Evolutionary conservation across 495 filamentous ascomycete species (phyloP), one percentile per base, ranked within the genome.

Genomic region (Tuber aestivum): DNA sequence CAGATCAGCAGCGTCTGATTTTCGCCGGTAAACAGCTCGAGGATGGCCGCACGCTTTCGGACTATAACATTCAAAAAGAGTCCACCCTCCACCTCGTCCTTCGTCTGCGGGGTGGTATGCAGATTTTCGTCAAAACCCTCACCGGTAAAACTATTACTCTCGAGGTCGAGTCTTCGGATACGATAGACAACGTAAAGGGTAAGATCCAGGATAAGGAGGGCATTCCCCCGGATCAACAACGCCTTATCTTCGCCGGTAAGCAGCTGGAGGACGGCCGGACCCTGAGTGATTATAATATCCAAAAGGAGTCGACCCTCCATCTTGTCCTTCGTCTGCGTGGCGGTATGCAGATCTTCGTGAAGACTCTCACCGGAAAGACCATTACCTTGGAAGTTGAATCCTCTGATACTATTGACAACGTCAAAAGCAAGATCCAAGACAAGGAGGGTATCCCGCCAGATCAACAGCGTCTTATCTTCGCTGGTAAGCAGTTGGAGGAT

Each of bases 51-150:
- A 98, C 95, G 76, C 89, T 98, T 21, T 94, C 92, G 70, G 95
- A 98, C 85, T 98, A 98, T 88, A 98, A 97, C 85, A 97, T 98
- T 74, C 95, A 97, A 87, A 98, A 97, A 89, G 95, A 97, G 86
- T 94, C 91, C 38, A 97, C 95, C 41, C 92, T 97, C 48, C 95
- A 98, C 83, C 86, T 98, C 41, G 95, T 98, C 76, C 94, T 98
- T 72, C 95, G 95, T 86, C 93, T 98, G 6, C 95, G 95, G 87
- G 95, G 95, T 86, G 95, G 95, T n/a, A n/a, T n/a, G n/a, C n/a
- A n/a, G n/a, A n/a, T n/a, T n/a, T n/a, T n/a, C n/a, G n/a, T n/a
- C n/a, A n/a, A n/a, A n/a, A n/a, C n/a, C n/a, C n/a, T n/a, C n/a
- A n/a, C n/a, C n/a, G n/a, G n/a, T n/a, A n/a, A n/a, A n/a, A n/a